Evolutionary conservation across 768 basidiomycete species (phyloP).

Genomic region (Strobilomyces confusus): DNA sequence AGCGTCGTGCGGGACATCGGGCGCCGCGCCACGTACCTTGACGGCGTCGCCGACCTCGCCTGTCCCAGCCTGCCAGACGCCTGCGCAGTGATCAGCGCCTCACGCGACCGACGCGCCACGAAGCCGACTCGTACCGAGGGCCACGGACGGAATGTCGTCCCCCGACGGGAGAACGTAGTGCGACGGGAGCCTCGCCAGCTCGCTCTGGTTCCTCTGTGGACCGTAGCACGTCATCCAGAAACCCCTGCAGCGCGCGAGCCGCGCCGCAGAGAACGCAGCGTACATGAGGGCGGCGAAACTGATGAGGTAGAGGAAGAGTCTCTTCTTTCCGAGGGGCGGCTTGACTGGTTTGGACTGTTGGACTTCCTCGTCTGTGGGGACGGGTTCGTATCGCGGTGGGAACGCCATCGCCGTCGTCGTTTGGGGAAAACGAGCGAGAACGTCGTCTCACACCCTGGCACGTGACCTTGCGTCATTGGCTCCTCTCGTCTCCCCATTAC

Average conservation of each 20-base stretch:
- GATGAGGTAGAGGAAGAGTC: conserved; percentile 20
- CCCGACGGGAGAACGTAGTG: conserved; percentile 63
- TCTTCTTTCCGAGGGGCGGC: conserved; percentile 15
- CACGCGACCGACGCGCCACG: background rate
- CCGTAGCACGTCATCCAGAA: conserved; percentile 19
- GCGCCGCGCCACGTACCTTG: conserved; percentile 37
- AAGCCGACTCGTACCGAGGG: conserved; percentile 43
- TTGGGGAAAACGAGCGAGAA: background rate
- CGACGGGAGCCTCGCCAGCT: conserved; percentile 33
- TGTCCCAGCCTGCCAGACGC: conserved; percentile 56
- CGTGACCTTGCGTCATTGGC: background rate
- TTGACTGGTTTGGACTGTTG: background rate
- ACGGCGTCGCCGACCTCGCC: conserved; percentile 68
- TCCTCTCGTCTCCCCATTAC: too few relatives aligned
- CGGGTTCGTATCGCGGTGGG: conserved; percentile 24
- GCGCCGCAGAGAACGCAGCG: conserved; percentile 14
- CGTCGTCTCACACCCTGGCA: background rate
- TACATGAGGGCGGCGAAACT: conserved; percentile 22
- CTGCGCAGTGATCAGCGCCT: conserved; percentile 29
- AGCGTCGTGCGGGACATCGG: background rate
- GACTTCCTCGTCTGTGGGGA: conserved; percentile 17
- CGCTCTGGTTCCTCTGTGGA: conserved; percentile 20
- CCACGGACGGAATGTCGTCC: conserved; percentile 63
- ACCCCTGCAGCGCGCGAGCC: conserved; percentile 19
- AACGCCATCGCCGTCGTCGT: conserved; percentile 15